These are phyloP conservation scores for Pinus albicaulis DNA, from an alignment of 75 land plant species.

Conservation along the genomic window DNA sequence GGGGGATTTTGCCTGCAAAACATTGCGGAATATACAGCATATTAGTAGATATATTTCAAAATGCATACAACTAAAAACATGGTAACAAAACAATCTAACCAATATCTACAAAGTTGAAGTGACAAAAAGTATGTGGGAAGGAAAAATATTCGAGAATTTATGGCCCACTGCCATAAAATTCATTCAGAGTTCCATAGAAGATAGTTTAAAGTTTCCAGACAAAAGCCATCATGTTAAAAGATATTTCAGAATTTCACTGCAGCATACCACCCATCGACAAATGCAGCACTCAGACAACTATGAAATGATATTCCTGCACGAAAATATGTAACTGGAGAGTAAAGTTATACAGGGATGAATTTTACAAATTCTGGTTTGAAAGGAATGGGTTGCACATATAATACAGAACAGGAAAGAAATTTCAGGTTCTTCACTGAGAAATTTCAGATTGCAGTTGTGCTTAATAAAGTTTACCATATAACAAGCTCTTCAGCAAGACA, in stretches of 20 bases:
- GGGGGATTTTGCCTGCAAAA: slow-evolving; percentile 81
- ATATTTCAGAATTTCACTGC: neutral
- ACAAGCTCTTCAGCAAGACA: too few relatives aligned
- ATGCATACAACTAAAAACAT: neutral
- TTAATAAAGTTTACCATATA: too few relatives aligned
- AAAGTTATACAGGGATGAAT: neutral
- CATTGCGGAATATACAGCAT: slow-evolving; percentile 3
- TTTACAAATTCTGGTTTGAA: neutral
- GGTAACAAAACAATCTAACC: neutral
- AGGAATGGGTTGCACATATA: neutral
- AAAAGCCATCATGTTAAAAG: neutral
- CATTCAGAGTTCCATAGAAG: too few relatives aligned
- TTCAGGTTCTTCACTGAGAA: too few relatives aligned
- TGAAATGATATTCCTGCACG: neutral
- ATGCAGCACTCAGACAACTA: neutral
- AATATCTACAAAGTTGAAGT: too few relatives aligned
- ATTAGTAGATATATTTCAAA: neutral
- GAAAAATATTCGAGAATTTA: too few relatives aligned
- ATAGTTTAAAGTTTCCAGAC: too few relatives aligned
- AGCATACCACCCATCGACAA: neutral
- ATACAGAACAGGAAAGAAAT: neutral
- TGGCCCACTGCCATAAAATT: too few relatives aligned
- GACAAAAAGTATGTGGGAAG: too few relatives aligned
- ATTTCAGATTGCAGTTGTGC: too few relatives aligned
- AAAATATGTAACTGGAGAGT: neutral